Conservation (phyloP, 2,329 filamentous ascomycete genomes). For the Arthroderma uncinatum region DNA sequence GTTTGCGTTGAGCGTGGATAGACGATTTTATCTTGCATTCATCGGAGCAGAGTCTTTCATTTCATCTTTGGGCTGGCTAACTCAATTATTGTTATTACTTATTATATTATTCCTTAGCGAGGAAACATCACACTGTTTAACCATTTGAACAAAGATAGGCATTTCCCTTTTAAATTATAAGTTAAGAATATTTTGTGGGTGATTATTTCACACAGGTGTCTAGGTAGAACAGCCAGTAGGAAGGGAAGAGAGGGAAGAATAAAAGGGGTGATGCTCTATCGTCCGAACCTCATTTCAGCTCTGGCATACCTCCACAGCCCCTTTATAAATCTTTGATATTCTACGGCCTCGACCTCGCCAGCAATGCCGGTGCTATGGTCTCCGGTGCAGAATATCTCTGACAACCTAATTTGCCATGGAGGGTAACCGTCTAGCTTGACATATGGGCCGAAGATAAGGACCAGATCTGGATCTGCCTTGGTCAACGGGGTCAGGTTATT, state of each 20-base stretch:
- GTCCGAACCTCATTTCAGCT: conserved; percentile 78
- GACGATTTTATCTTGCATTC: neutral
- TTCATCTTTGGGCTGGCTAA: neutral
- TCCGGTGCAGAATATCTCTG: conserved; percentile 70
- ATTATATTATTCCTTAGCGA: neutral
- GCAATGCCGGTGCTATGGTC: conserved; percentile 29
- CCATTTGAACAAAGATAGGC: neutral
- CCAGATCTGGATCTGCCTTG: conserved; percentile 78
- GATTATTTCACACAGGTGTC: neutral
- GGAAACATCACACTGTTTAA: neutral
- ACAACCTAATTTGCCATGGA: conserved; percentile 89
- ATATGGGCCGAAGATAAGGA: conserved; percentile 75
- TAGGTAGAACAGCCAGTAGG: neutral
- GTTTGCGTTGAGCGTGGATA: conserved; percentile 24
- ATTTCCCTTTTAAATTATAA: neutral
- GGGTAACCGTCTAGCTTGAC: conserved; percentile 85
- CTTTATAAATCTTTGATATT: conserved; percentile 85
- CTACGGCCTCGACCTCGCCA: conserved; percentile 46
- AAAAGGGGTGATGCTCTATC: conserved; percentile 27
- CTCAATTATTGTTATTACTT: neutral
- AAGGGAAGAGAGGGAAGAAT: neutral
- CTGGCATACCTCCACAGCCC: conserved; percentile 74
- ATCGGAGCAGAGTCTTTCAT: neutral
- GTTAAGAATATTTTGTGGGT: neutral
- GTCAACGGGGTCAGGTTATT: conserved; percentile 33